Conservation (phyloP, 257 asterid species). For the Solanum infundibuliforme region DNA sequence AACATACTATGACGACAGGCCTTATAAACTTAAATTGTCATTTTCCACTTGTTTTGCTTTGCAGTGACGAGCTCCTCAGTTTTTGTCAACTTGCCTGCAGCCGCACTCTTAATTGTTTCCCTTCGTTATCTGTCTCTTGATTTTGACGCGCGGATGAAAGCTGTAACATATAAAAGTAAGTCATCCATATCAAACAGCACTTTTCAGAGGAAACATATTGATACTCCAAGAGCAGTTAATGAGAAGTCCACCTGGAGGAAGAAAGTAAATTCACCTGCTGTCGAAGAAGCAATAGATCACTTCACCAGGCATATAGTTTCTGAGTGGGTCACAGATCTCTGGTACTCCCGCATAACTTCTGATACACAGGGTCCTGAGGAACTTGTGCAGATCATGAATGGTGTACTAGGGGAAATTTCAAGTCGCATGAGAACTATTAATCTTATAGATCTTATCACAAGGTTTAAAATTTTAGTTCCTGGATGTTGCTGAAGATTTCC, state of each 20-base stretch:
- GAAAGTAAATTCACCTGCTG: slow-evolving; percentile 83
- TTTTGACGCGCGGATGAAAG: slow-evolving; percentile 69
- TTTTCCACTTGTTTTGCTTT: background rate
- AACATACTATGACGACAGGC: background rate
- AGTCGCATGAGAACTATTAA: slow-evolving; percentile 68
- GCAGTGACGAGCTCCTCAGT: slow-evolving; percentile 92
- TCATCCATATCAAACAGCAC: slow-evolving; percentile 28
- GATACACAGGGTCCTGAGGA: slow-evolving; percentile 86
- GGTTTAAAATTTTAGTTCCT: slow-evolving; percentile 31
- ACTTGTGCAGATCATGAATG: slow-evolving; percentile 76
- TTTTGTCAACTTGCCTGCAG: slow-evolving; percentile 81
- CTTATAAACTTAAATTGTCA: background rate
- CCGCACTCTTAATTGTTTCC: slow-evolving; percentile 49
- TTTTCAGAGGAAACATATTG: slow-evolving; percentile 24
- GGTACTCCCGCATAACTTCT: slow-evolving; percentile 88
- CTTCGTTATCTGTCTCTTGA: slow-evolving; percentile 77
- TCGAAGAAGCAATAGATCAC: slow-evolving; percentile 81
- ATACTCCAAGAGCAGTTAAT: slow-evolving; percentile 16
- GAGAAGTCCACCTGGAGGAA: slow-evolving; percentile 68
- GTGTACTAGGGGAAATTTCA: slow-evolving; percentile 74
- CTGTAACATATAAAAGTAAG: slow-evolving; percentile 61
- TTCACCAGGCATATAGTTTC: slow-evolving; percentile 80
- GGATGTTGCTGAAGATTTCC: slow-evolving; percentile 10
- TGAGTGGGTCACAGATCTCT: slow-evolving; percentile 91
- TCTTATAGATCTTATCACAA: slow-evolving; percentile 77